A percentile compares a stretch with the other conserved stretches of the same genome.
These are phyloP conservation scores for Suillus placidus DNA, from an alignment of 768 basidiomycete genomes.

Conservation along the genomic window DNA sequence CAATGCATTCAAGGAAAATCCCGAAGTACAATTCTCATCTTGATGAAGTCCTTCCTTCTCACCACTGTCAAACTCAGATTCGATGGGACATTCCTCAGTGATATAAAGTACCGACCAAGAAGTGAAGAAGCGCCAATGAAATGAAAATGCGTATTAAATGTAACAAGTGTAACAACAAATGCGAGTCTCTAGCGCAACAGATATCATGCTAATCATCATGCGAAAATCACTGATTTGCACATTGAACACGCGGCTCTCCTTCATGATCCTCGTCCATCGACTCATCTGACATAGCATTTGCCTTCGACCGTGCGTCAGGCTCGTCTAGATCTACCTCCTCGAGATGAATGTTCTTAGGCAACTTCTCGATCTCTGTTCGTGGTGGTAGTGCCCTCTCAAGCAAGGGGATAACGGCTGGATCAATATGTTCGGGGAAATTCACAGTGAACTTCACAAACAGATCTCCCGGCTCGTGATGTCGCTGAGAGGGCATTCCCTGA, in stretches of 20 bases:
- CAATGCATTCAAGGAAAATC: conserved; percentile 79
- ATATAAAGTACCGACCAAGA: conserved; percentile 4
- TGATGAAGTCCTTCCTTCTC: neutral
- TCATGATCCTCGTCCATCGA: conserved; percentile 93
- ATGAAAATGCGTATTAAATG: conserved; percentile 31
- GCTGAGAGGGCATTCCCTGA: conserved; percentile 98
- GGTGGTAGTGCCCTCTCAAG: conserved; percentile 88
- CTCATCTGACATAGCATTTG: conserved; percentile 61
- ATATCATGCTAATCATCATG: conserved; percentile 10
- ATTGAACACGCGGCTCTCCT: conserved; percentile 90
- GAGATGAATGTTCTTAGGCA: conserved; percentile 63
- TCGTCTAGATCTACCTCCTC: conserved; percentile 89
- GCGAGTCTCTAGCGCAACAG: conserved; percentile 32
- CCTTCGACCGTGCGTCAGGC: conserved; percentile 60
- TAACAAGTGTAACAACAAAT: conserved; percentile 31
- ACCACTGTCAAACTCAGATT: conserved; percentile 18
- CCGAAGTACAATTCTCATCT: conserved; percentile 55
- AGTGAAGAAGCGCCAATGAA: conserved; percentile 13
- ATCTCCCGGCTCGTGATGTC: conserved; percentile 96
- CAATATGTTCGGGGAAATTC: conserved; percentile 85
- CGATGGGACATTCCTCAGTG: conserved; percentile 30
- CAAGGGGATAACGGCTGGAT: conserved; percentile 61
- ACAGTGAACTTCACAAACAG: conserved; percentile 86
- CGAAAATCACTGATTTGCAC: conserved; percentile 76
- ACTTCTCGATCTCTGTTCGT: conserved; percentile 66